Base-by-base conservation (phyloP, 139 green algal genomes). In the Chlamydomonas sp. region DNA sequence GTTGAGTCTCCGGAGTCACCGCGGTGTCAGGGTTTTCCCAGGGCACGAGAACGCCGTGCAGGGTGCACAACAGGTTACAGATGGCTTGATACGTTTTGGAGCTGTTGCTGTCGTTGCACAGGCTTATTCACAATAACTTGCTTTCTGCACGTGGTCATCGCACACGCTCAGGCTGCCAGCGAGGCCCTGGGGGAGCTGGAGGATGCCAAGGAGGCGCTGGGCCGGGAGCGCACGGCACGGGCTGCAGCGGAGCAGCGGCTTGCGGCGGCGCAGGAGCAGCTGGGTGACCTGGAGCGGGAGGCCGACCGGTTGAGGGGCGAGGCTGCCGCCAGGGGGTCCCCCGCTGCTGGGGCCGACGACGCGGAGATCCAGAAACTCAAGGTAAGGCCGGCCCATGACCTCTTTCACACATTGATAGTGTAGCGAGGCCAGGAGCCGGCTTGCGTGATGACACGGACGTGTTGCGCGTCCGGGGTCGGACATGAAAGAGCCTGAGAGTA, bases 131-230 rank as follows among this genome's bases (percentile, higher is more conserved):
- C 12, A 15, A 73, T 15, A 73, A 15, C 8, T 6, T 73, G 68
- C 68, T 31, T 15, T 12, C 12, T 20, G 10, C 10, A 68, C 63
- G 63, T 68, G 68, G 12, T 4, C 20, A 4, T 12, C 71, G 5
- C 18, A 10, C 71, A 7, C 20, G 7, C 6, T 4, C 83, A 88
- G 84, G 63, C 64, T 2, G 84, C 84, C 0, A 12, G 63, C 3
- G 87, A 90, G 1, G 87, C 82, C 5, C 80, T 90, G 14, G 87
- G 87, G 0, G 87, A 90, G 80, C 67, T 90, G 74, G 87, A 90
- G n/a, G 87, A 90, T 5, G 75, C 78, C 5, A 77, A 87, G 60
- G 87, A 90, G 57, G 68, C 76, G 20, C 59, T 87, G 31, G 87
- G 68, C 2, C 74, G 74, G 10, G 87, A 90, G 80, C 67, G 57